A percentile compares a stretch with the other conserved stretches of the same genome.
phyloP scores from a whole-genome alignment of 306 rosid genomes.

The Hippophae gyantsensis region DNA sequence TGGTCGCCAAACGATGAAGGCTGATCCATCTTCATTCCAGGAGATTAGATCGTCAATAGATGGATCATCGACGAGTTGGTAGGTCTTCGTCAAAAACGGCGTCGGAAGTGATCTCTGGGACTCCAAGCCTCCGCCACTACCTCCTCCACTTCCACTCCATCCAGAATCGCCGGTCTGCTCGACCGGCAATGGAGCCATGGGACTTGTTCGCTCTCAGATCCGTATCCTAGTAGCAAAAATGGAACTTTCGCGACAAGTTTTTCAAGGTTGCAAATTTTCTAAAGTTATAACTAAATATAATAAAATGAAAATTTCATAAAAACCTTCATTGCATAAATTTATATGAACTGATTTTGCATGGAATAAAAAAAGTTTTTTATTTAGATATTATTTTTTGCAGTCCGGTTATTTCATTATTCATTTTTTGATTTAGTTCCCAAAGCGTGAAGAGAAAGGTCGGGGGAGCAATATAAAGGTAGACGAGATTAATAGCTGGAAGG shows the following conservation, averaged over 20 bases:
- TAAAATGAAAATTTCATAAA: too few species aligned
- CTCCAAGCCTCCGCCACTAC: slow-evolving; percentile 13
- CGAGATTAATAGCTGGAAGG: too few species aligned
- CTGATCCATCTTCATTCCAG: slow-evolving; percentile 83
- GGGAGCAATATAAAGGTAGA: too few species aligned
- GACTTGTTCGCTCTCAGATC: slow-evolving; percentile 33
- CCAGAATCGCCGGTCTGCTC: slow-evolving; percentile 68
- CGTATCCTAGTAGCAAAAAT: slow-evolving; percentile 9
- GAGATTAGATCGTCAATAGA: slow-evolving; percentile 68
- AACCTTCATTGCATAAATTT: too few species aligned
- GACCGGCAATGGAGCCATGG: slow-evolving; percentile 56
- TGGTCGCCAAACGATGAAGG: slow-evolving; percentile 84
- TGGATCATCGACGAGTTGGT: slow-evolving; percentile 79
- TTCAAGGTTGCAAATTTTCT: neutral
- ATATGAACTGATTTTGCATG: too few species aligned
- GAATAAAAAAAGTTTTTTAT: too few species aligned
- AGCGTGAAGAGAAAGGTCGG: too few species aligned
- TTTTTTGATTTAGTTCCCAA: too few species aligned
- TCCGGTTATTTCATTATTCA: too few species aligned
- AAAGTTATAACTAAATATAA: too few species aligned
- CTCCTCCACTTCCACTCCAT: neutral
- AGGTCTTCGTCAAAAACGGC: slow-evolving; percentile 79
- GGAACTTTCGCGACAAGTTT: neutral
- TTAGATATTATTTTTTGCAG: too few species aligned
- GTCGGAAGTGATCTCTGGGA: slow-evolving; percentile 86